These are phyloP conservation scores for Beta corolliflora DNA, from an alignment of 179 eudicot species.

Conservation along the genomic window DNA sequence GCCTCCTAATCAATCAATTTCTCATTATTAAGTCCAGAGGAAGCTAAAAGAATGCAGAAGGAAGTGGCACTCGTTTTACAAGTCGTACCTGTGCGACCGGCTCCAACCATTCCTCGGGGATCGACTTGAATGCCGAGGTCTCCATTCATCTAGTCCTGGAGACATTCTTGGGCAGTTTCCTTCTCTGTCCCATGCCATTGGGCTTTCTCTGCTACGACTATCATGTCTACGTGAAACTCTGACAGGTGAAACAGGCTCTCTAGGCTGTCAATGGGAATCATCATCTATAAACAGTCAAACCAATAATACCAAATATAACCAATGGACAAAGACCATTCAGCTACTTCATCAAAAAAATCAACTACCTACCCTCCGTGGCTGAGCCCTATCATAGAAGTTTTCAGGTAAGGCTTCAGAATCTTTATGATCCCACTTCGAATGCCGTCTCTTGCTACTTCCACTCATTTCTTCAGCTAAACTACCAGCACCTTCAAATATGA, in stretches of 20 bases:
- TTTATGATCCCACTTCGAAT: slow-evolving; percentile 50
- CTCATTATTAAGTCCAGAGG: neutral
- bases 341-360: slow-evolving; percentile 16
- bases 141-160: slow-evolving; percentile 46
- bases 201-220: slow-evolving; percentile 33
- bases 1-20: neutral
- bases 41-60: neutral
- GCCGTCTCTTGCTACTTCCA: slow-evolving; percentile 45
- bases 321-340: neutral
- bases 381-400: slow-evolving; percentile 30
- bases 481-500: slow-evolving; percentile 17
- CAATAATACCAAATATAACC: slow-evolving; percentile 1
- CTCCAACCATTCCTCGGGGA: slow-evolving; percentile 41
- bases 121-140: slow-evolving; percentile 36
- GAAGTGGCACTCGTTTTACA: neutral
- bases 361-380: slow-evolving; percentile 30
- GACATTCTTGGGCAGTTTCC: slow-evolving; percentile 39
- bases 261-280: slow-evolving; percentile 30
- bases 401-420: slow-evolving; percentile 36
- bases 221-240: slow-evolving; percentile 39
- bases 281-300: neutral
- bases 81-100: slow-evolving; percentile 41
- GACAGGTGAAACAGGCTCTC: slow-evolving; percentile 35
- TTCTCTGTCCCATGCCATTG: slow-evolving; percentile 37
- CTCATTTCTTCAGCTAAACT: slow-evolving; percentile 34